Percentiles rank a stretch among this genome's conserved stretches.
phyloP scores from a whole-genome alignment of 495 filamentous ascomycete species.

The Penicillium paradoxum region DNA sequence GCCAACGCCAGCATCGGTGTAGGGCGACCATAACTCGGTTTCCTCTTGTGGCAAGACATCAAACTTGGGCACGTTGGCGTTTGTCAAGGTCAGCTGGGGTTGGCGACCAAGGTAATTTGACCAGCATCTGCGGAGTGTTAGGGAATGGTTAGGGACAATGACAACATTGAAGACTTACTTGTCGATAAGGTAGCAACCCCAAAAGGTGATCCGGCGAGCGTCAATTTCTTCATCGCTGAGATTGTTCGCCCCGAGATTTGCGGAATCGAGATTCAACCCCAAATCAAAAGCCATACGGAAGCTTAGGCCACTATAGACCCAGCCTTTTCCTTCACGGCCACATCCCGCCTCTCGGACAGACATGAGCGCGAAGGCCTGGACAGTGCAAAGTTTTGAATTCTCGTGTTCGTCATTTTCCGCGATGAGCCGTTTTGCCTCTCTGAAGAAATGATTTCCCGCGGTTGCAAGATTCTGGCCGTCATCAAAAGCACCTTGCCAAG shows the following conservation, averaged over 20 bases:
- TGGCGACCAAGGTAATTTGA: constrained; percentile 94
- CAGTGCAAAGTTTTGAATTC: constrained; percentile 83
- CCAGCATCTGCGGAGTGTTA: constrained; percentile 63
- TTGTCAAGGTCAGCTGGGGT: constrained; percentile 74
- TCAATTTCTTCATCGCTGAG: constrained; percentile 82
- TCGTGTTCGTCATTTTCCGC: constrained; percentile 91
- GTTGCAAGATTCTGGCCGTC: constrained; percentile 70
- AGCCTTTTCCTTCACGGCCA: constrained; percentile 89
- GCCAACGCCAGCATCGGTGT: constrained; percentile 74
- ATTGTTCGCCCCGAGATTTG: constrained; percentile 52
- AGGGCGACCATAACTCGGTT: constrained; percentile 77
- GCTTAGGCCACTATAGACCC: constrained; percentile 97
- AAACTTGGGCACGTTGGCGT: constrained; percentile 77
- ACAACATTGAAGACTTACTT: constrained; percentile 50
- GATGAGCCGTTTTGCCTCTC: constrained; percentile 86
- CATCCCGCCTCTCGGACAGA: constrained; percentile 95
- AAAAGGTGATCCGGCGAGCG: constrained; percentile 86
- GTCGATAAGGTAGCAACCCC: constrained; percentile 98
- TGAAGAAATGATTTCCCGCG: constrained; percentile 95
- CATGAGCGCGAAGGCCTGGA: constrained; percentile 93
- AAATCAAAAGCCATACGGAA: constrained; percentile 98
- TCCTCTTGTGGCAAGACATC: constrained; percentile 92
- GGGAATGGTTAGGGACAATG: neutral
- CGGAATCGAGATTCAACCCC: constrained; percentile 83
- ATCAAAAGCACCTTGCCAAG: constrained; percentile 61